Percentiles rank a stretch among this genome's conserved stretches.
phyloP scores from a whole-genome alignment of 495 filamentous ascomycete species.

The Penicillium pulvis region DNA sequence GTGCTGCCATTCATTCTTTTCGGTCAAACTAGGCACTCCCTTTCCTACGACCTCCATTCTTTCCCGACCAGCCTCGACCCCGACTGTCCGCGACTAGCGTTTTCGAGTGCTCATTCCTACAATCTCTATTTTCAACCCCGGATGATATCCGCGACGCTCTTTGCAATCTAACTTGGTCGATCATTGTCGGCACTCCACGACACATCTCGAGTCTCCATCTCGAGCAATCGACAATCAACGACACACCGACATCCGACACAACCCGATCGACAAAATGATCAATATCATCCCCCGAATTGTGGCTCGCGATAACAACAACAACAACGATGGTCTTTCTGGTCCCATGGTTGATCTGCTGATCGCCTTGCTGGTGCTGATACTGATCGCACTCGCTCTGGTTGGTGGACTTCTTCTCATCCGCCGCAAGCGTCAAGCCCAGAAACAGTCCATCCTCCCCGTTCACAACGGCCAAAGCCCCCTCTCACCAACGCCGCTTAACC shows the following conservation, averaged over 20 bases:
- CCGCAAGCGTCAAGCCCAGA: slow-evolving; percentile 57
- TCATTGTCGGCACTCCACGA: slow-evolving; percentile 15
- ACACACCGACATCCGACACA: slow-evolving; percentile 22
- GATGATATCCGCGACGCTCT: slow-evolving; percentile 26
- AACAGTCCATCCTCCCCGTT: slow-evolving; percentile 56
- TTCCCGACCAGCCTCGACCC: slow-evolving; percentile 8
- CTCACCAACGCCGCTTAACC: slow-evolving; percentile 67
- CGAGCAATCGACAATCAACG: slow-evolving; percentile 14
- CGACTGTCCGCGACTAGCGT: slow-evolving; percentile 10
- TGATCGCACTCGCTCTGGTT: slow-evolving; percentile 66
- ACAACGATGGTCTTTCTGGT: slow-evolving; percentile 45
- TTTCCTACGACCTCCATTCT: slow-evolving; percentile 1
- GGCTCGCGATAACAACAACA: slow-evolving; percentile 50
- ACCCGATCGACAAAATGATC: slow-evolving; percentile 39
- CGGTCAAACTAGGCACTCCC: slow-evolving; percentile 5
- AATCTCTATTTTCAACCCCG: slow-evolving; percentile 18
- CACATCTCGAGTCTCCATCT: not conserved
- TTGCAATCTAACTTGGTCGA: slow-evolving; percentile 25
- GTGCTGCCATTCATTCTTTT: slow-evolving; percentile 59
- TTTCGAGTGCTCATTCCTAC: slow-evolving; percentile 12
- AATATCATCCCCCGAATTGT: slow-evolving; percentile 51
- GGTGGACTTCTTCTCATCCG: slow-evolving; percentile 71
- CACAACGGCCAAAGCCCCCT: slow-evolving; percentile 52
- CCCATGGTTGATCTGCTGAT: slow-evolving; percentile 75
- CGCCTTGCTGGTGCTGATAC: slow-evolving; percentile 73